phyloP scores from a whole-genome alignment of 495 filamentous ascomycete genomes.

The Tetracladium marchalianum region DNA sequence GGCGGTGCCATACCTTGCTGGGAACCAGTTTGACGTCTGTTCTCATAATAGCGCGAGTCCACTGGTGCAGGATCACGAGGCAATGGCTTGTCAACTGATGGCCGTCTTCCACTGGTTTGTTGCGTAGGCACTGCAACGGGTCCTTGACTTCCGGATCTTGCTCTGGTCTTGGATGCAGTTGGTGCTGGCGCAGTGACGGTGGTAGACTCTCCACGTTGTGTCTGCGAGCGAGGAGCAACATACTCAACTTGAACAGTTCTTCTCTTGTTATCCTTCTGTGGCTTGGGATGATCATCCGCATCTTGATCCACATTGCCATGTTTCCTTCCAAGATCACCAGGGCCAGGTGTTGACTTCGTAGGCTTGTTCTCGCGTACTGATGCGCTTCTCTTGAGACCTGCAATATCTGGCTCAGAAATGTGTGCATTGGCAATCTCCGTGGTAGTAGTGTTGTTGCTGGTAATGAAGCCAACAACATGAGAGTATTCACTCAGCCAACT shows the following conservation, averaged over 20 bases:
- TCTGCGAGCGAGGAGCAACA: constrained; percentile 82
- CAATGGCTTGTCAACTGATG: constrained; percentile 39
- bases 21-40: constrained; percentile 35
- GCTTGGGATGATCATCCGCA: constrained; percentile 51
- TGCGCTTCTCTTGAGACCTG: constrained; percentile 66
- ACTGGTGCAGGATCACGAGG: constrained; percentile 37
- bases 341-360: constrained; percentile 38
- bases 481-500: constrained; percentile 97
- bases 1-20: constrained; percentile 38
- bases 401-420: constrained; percentile 55
- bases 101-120: constrained; percentile 17
- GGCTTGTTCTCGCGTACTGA: constrained; percentile 85
- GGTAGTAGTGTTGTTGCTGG: constrained; percentile 82
- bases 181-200: constrained; percentile 7
- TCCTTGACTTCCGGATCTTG: constrained; percentile 23
- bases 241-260: constrained; percentile 97
- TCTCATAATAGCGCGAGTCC: constrained; percentile 27
- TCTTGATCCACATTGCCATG: constrained; percentile 68
- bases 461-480: constrained; percentile 91
- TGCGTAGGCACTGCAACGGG: constrained; percentile 20
- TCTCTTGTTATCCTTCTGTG: constrained; percentile 72
- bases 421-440: constrained; percentile 79
- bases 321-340: constrained; percentile 64
- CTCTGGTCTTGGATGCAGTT: constrained; percentile 19
- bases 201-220: constrained; percentile 48